These are phyloP conservation scores for Magnolia officinalis DNA, from an alignment of 164 flowering plant genomes.

Conservation along the genomic window DNA sequence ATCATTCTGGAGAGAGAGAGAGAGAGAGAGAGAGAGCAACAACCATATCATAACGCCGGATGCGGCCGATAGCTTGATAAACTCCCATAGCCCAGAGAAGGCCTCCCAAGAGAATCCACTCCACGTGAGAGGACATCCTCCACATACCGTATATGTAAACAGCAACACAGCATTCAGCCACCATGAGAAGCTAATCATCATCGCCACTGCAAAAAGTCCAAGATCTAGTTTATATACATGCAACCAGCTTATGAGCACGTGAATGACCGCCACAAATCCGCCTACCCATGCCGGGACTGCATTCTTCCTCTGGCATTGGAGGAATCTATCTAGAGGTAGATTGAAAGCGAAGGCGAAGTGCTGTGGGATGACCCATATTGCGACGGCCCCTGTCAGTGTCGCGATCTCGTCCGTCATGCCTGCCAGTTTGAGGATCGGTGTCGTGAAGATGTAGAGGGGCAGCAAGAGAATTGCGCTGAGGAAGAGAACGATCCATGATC, in stretches of 20 bases:
- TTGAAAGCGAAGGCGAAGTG: slow-evolving; percentile 42
- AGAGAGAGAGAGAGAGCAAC: background rate
- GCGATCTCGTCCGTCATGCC: slow-evolving; percentile 32
- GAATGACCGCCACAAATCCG: slow-evolving; percentile 23
- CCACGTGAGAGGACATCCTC: slow-evolving; percentile 40
- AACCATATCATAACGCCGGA: slow-evolving; percentile 57
- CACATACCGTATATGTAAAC: slow-evolving; percentile 28
- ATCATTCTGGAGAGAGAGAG: background rate
- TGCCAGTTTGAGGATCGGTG: slow-evolving; percentile 36
- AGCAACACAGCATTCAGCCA: slow-evolving; percentile 30
- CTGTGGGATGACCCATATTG: slow-evolving; percentile 42
- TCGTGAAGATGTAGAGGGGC: slow-evolving; percentile 39
- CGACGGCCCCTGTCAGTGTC: slow-evolving; percentile 34
- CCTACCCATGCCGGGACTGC: slow-evolving; percentile 41
- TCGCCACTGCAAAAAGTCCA: slow-evolving; percentile 40
- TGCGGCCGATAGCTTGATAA: slow-evolving; percentile 42
- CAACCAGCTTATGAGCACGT: slow-evolving; percentile 38
- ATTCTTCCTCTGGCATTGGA: slow-evolving; percentile 43
- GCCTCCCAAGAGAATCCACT: slow-evolving; percentile 41
- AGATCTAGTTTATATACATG: slow-evolving; percentile 26
- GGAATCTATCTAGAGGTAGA: slow-evolving; percentile 45
- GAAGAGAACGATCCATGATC: slow-evolving; percentile 40
- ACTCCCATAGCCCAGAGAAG: slow-evolving; percentile 29
- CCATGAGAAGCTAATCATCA: slow-evolving; percentile 41
- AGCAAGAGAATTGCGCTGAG: slow-evolving; percentile 28